Evolutionary conservation across 2,329 filamentous ascomycete genomes (phyloP).

Genomic region (Capronia epimyces): DNA sequence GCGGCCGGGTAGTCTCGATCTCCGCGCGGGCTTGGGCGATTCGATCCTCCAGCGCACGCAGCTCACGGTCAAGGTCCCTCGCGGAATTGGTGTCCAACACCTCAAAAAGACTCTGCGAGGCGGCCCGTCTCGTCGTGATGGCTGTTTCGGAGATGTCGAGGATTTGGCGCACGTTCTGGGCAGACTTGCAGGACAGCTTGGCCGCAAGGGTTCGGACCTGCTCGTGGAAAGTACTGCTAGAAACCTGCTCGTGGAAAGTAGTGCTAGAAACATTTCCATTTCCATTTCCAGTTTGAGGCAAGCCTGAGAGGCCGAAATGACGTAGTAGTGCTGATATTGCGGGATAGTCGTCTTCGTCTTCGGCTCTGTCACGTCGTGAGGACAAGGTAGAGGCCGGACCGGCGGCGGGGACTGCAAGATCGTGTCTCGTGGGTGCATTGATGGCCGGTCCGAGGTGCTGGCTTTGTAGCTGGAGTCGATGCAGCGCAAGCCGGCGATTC

Average conservation of each 20-base stretch:
- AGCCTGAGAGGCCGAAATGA: conserved; percentile 13
- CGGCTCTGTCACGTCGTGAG: background rate
- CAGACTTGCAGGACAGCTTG: conserved; percentile 1
- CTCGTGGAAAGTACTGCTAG: background rate
- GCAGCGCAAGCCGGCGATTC: conserved; percentile 6
- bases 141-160: conserved; percentile 3
- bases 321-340: conserved; percentile 8
- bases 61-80: background rate
- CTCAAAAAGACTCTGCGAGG: background rate
- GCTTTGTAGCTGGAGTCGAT: background rate
- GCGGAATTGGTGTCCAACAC: background rate
- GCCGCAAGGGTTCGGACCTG: background rate
- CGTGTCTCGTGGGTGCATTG: background rate
- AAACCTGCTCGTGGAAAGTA: background rate
- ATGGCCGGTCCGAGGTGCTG: background rate
- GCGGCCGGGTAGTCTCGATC: background rate
- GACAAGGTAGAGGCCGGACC: background rate
- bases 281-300: background rate
- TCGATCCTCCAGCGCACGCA: conserved; percentile 8
- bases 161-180: conserved; percentile 1
- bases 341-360: background rate
- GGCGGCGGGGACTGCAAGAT: background rate
- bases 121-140: background rate
- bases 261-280: background rate
- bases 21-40: conserved; percentile 5